Conservation (phyloP, 768 basidiomycete genomes). For the Ramaria sp. region DNA sequence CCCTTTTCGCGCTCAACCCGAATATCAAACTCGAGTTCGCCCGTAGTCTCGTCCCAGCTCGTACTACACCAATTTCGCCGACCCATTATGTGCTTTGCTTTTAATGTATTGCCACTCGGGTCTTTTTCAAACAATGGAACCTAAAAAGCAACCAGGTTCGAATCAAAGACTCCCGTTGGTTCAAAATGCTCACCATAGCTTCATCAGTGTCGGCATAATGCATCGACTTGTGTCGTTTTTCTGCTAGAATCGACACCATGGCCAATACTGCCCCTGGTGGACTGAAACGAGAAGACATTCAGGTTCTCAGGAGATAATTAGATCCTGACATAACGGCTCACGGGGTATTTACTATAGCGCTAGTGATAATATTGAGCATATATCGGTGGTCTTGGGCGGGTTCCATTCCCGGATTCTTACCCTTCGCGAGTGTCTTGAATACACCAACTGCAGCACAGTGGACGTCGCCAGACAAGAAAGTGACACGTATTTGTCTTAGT, state of each 20-base stretch:
- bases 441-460: slow-evolving; percentile 82
- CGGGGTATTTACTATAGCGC: slow-evolving; percentile 97
- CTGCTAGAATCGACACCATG: slow-evolving; percentile 66
- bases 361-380: slow-evolving; percentile 84
- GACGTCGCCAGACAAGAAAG: slow-evolving; percentile 87
- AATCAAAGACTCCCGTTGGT: neutral
- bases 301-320: neutral
- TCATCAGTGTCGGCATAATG: slow-evolving; percentile 81
- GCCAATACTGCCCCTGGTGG: slow-evolving; percentile 64
- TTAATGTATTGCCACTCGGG: slow-evolving; percentile 63
- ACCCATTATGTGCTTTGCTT: slow-evolving; percentile 78
- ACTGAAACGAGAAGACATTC: slow-evolving; percentile 11
- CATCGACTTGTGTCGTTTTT: slow-evolving; percentile 76
- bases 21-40: slow-evolving; percentile 71
- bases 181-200: slow-evolving; percentile 47
- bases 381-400: slow-evolving; percentile 65
- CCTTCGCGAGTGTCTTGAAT: slow-evolving; percentile 52
- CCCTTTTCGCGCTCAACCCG: slow-evolving; percentile 83
- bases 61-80: slow-evolving; percentile 81
- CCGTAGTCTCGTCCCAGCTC: slow-evolving; percentile 41
- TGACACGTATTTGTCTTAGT: slow-evolving; percentile 55
- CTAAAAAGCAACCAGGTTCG: slow-evolving; percentile 25
- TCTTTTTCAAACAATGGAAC: slow-evolving; percentile 68
- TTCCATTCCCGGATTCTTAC: slow-evolving; percentile 36
- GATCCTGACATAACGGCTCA: slow-evolving; percentile 25